Evolutionary conservation across 805 yeast genomes (phyloP).

Genomic region (Spathaspora arborariae): DNA sequence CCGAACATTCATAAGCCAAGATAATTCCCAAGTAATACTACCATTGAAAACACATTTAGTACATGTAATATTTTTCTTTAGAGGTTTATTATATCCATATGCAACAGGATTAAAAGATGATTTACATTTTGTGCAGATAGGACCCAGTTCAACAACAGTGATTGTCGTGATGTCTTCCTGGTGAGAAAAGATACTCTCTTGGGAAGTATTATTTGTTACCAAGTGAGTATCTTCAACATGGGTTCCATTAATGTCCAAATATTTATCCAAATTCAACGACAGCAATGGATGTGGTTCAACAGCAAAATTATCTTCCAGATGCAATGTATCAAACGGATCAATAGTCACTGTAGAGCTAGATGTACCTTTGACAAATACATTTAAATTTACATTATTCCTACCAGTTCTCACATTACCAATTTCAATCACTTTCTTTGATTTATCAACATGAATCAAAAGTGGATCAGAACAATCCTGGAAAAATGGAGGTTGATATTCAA

Average conservation of each 20-base stretch:
- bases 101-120: conserved; percentile 29
- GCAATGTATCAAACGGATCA: conserved; percentile 23
- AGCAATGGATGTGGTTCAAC: background rate
- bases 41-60: conserved; percentile 23
- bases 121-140: conserved; percentile 26
- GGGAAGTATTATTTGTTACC: background rate
- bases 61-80: conserved; percentile 6
- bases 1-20: conserved; percentile 31
- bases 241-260: conserved; percentile 10
- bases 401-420: conserved; percentile 9
- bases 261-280: conserved; percentile 12
- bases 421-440: background rate
- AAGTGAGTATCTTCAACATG: conserved; percentile 1
- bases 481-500: conserved; percentile 45
- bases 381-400: conserved; percentile 12
- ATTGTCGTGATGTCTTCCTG: no score
- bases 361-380: conserved; percentile 16
- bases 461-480: conserved; percentile 42
- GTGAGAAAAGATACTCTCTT: background rate
- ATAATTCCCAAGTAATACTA: conserved; percentile 16
- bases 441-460: conserved; percentile 26
- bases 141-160: background rate
- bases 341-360: conserved; percentile 4
- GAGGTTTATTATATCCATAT: conserved; percentile 20
- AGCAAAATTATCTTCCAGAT: background rate